Base-by-base conservation (phyloP, 1,284 basidiomycete genomes). In the Coriolopsis trogii region DNA sequence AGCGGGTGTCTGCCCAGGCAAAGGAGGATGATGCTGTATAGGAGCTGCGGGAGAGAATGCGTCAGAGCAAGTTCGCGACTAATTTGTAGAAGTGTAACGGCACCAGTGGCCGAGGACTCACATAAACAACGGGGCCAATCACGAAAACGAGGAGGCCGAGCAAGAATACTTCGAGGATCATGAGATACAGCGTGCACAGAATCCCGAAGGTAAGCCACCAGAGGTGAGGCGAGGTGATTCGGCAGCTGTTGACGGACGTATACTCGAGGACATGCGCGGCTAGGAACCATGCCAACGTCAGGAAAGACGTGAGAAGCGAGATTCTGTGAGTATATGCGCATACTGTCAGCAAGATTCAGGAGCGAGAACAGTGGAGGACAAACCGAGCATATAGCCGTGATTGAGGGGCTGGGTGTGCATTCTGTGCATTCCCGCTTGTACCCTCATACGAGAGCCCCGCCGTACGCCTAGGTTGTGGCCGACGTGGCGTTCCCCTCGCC, bases 141-240 rank as follows among this genome's bases (percentile, higher is more conserved):
- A 92, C 77, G 66, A 92, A 87, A 24, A 92, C 82, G 13, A 90
- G 72, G 51, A 91, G 71, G 18, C 84, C 85, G 13, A 91, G 77
- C 4, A 89, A 59, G 51, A 90, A 67, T 41, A 91, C 82, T 67
- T 92, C 89, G 36, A 89, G 70, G 18, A 85, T 78, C 74, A 85
- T 82, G 46, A 91, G 62, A 64, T 91, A 92, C 71, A 89, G 84
- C 42, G 88, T 80, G 69, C 85, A 85, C n/a, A 91, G 71, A 56
- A 92, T 82, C 30, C 80, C 84, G 66, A 92, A 91, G 29, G 80
- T 82, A 34, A 91, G 77, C 87, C 87, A 92, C 89, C 89, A 92
- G 28, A 92, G 70, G 60, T 91, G 85, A 5, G 89, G 89, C 7
- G 89, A 80, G 0, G 84, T 74, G 52, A 75, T 68, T 18, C 89